phyloP scores from a whole-genome alignment of 169 alveolate species.

The Toxoplasma gondii region DNA sequence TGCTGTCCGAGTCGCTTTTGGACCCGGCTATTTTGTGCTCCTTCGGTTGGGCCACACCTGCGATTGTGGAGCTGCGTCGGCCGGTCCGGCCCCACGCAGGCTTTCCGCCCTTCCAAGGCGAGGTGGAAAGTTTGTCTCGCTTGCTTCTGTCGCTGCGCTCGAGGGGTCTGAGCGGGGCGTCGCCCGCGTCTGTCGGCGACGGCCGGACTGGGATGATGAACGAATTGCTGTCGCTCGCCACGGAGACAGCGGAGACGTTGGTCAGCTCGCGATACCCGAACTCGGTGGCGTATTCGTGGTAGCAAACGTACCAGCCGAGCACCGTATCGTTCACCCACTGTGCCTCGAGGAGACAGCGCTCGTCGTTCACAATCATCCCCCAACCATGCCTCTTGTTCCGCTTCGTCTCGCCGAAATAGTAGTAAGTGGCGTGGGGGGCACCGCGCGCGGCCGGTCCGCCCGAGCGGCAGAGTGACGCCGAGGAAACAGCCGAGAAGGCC shows the following conservation, averaged over 20 bases:
- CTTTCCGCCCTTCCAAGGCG: background rate
- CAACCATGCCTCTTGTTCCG: slow-evolving; percentile 39
- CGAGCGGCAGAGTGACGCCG: background rate
- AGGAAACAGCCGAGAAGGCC: background rate
- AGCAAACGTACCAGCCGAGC: slow-evolving; percentile 50
- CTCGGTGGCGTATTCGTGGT: slow-evolving; percentile 42
- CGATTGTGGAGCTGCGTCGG: background rate
- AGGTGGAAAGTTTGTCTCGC: background rate
- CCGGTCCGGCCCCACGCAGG: background rate
- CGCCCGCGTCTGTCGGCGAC: background rate
- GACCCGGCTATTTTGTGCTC: background rate
- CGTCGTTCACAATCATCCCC: slow-evolving; percentile 43
- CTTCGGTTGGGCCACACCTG: background rate
- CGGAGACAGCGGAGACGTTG: slow-evolving; percentile 21
- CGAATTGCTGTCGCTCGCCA: slow-evolving; percentile 31
- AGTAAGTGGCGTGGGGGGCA: background rate
- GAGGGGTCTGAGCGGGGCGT: background rate
- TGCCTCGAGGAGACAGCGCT: slow-evolving; percentile 39
- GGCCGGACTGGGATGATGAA: slow-evolving; percentile 29
- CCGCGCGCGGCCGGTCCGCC: background rate
- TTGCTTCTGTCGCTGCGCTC: background rate
- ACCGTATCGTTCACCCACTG: slow-evolving; percentile 49
- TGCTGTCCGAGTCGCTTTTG: too few relatives aligned
- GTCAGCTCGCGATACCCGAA: slow-evolving; percentile 44
- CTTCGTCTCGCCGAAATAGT: slow-evolving; percentile 38